Evolutionary conservation across 768 basidiomycete species (phyloP), one percentile per base, ranked within the genome.

Genomic region (Kwoniella dejecticola): DNA sequence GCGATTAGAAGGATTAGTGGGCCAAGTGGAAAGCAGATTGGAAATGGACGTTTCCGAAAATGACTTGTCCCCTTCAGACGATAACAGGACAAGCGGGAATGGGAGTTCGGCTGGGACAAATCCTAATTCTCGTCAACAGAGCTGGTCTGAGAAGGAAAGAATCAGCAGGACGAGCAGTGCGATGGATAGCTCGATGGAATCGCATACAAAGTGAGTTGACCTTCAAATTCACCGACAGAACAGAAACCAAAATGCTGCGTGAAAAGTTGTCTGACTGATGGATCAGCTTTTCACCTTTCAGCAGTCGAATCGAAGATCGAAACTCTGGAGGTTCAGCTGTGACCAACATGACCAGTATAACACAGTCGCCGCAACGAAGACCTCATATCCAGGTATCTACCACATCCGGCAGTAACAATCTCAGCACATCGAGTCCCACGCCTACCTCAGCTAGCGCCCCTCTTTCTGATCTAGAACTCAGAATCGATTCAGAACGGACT

Each of bases 401-500:
- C 8, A 40, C 52, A 2, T 41, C 53, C 4, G n/a, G n/a, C n/a
- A 36, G 44, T 19, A 33, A 52, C 59, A 50, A 30, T 50, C 11
- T 24, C 33, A 21, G 0, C 4, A 21, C 48, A 7, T 52, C 67
- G 1, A 49, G 50, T 17, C 42, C 63, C 7, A 55, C 69, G 17
- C 66, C 68, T 0, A 62, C 29, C 15, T 42, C 71, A 6, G 67
- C 70, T 10, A 40, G 64, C 0, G 42, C 76, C 71, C 83, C 89
- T 5, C 80, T 95, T 19, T 79, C 84, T 26, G 90, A 93, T 66
- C 83, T 99, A 15, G 95, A 98, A 75, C 82, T 84, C 31, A 83
- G 90, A 26, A 82, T 99, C 31, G 83, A 87, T 27, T 88, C 90
- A 0, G 85, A 88, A 29, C 82, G 84, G 19, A 90, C 90, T 7